phyloP scores from a whole-genome alignment of 441 rosid genomes.

The Jatropha podagrica region DNA sequence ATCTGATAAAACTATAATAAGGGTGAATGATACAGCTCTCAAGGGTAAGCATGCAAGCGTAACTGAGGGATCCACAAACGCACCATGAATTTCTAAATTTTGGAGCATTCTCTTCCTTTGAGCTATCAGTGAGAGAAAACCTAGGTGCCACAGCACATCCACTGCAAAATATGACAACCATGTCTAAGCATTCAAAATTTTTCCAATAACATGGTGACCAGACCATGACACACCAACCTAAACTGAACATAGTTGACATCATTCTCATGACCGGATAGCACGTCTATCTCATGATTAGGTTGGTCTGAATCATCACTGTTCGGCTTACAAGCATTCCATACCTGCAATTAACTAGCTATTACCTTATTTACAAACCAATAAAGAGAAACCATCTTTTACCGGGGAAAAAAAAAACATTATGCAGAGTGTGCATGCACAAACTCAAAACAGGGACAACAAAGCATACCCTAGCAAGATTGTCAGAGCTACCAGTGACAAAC shows the following conservation, averaged over 20 bases:
- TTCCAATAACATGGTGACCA: not conserved
- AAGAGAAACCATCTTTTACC: conserved; percentile 2
- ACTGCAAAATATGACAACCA: conserved; percentile 53
- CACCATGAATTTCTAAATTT: conserved; percentile 93
- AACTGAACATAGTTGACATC: conserved; percentile 99
- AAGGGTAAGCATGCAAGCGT: conserved; percentile 2
- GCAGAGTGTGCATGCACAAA: not conserved
- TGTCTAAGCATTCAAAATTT: conserved; percentile 6
- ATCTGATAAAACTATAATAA: conserved; percentile 11
- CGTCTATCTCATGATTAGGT: conserved; percentile 94
- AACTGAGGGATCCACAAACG: conserved; percentile 22
- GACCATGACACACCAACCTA: conserved; percentile 53
- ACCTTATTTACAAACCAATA: conserved; percentile 1
- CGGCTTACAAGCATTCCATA: conserved; percentile 85
- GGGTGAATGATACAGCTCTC: conserved; percentile 10
- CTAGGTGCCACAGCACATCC: conserved; percentile 90
- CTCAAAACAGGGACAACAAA: conserved; percentile 13
- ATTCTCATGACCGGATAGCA: conserved; percentile 94
- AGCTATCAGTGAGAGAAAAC: conserved; percentile 60
- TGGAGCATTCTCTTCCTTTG: conserved; percentile 83
- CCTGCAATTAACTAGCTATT: conserved; percentile 50
- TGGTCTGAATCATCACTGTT: conserved; percentile 64
- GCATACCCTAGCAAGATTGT: conserved; percentile 91
- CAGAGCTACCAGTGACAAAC: conserved; percentile 99
- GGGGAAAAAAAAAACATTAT: not conserved